These are phyloP conservation scores for Curvularia sp. DNA, from an alignment of 2,329 filamentous ascomycete species.

Conservation along the genomic window DNA sequence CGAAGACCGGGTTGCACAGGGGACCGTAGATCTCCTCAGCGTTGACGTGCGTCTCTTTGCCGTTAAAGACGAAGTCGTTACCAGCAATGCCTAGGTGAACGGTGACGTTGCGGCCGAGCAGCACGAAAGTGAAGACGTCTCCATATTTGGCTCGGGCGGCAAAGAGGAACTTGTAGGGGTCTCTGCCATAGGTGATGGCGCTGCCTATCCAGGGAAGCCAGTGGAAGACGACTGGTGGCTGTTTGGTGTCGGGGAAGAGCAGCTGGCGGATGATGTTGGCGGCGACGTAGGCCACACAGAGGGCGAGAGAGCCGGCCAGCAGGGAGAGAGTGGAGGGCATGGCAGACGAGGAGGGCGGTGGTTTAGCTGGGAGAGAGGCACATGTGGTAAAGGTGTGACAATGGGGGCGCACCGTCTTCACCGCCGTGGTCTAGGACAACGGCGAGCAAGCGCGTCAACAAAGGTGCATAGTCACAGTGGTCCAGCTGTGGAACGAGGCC, in stretches of 20 bases:
- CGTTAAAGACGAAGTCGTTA: conserved; percentile 5
- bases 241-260: conserved; percentile 2
- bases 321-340: conserved; percentile 1
- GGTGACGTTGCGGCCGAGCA: conserved; percentile 4
- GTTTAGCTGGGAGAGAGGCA: too few relatives aligned
- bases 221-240: conserved; percentile 4
- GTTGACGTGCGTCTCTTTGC: conserved; percentile 4
- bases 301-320: neutral
- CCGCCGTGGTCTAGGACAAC: conserved; percentile 1
- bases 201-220: conserved; percentile 3
- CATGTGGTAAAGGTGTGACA: neutral
- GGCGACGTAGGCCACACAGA: neutral
- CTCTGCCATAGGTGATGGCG: conserved; percentile 4
- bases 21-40: conserved; percentile 4
- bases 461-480: neutral
- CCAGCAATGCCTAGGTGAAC: neutral
- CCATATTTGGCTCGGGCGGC: conserved; percentile 1
- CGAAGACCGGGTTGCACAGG: conserved; percentile 3
- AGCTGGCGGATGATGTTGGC: conserved; percentile 5
- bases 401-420: conserved; percentile 1
- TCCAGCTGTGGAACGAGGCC: neutral
- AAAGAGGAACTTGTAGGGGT: conserved; percentile 5
- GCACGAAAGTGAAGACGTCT: conserved; percentile 3
- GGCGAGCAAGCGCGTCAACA: conserved; percentile 1
- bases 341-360: too few relatives aligned